Evolutionary conservation across 257 asterid species (phyloP).

Genomic region (Gynochthodes officinalis): DNA sequence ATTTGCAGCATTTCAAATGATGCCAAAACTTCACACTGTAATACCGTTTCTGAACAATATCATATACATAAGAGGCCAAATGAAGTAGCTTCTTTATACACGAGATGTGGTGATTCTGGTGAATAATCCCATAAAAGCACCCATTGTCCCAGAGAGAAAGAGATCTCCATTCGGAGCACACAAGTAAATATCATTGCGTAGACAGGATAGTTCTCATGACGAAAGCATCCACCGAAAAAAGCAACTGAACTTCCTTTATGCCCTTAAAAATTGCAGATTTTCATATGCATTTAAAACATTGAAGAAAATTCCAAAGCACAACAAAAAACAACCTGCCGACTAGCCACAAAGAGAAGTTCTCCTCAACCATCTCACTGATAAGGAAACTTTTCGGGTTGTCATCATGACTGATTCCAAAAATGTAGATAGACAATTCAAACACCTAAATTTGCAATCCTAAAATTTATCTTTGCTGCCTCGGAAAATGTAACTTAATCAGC

Average conservation of each 20-base stretch:
- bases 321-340: not conserved
- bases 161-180: no score
- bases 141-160: no score
- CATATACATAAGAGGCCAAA: no score
- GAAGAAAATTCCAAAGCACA: not conserved
- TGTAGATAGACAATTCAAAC: constrained; percentile 5
- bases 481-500: constrained; percentile 83
- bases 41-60: not conserved
- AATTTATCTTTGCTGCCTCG: constrained; percentile 54
- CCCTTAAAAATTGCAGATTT: not conserved
- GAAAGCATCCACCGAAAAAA: not conserved
- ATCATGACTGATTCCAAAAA: not conserved
- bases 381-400: not conserved
- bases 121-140: no score
- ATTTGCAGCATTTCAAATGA: constrained; percentile 2
- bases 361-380: not conserved
- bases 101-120: no score
- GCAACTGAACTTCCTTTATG: not conserved
- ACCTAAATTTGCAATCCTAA: not conserved
- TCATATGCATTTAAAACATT: constrained; percentile 2
- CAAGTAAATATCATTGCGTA: no score
- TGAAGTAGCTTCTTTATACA: no score
- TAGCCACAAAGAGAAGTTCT: not conserved
- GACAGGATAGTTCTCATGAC: no score
- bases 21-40: not conserved